Conservation (phyloP, 441 rosid species). For the Brassica hybrid region DNA sequence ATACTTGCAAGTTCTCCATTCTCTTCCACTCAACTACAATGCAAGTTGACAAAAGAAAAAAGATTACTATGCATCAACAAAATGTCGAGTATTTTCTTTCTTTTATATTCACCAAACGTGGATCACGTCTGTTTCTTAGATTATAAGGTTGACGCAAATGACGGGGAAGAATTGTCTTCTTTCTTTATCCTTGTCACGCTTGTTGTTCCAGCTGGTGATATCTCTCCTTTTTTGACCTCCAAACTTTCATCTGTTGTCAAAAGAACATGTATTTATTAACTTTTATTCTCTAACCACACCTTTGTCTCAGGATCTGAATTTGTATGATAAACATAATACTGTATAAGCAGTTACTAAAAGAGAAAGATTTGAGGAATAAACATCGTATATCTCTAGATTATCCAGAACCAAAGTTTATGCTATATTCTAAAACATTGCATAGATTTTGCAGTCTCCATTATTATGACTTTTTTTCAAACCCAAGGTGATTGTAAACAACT, state of each 20-base stretch:
- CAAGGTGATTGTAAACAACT: not conserved
- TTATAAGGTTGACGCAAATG: too few relatives aligned
- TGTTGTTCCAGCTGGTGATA: not conserved
- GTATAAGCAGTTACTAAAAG: conserved; percentile 6
- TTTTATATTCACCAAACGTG: too few relatives aligned
- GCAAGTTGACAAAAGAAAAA: too few relatives aligned
- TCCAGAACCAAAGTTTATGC: conserved; percentile 40
- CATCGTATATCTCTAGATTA: conserved; percentile 79
- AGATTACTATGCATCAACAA: not conserved
- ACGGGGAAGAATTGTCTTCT: too few relatives aligned
- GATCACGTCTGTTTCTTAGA: too few relatives aligned
- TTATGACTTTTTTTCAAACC: not conserved
- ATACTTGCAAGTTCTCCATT: too few relatives aligned
- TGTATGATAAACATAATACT: conserved; percentile 30
- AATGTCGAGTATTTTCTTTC: too few relatives aligned
- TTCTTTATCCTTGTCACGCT: not conserved
- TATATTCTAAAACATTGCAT: too few relatives aligned
- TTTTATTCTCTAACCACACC: conserved; percentile 53
- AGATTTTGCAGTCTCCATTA: too few relatives aligned
- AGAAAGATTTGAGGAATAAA: not conserved
- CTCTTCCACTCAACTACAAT: too few relatives aligned
- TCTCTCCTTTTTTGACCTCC: not conserved
- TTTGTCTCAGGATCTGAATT: conserved; percentile 77
- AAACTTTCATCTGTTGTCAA: conserved; percentile 46
- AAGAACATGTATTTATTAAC: not conserved